phyloP scores from a whole-genome alignment of 768 basidiomycete genomes.

The Termitomyces sp. region DNA sequence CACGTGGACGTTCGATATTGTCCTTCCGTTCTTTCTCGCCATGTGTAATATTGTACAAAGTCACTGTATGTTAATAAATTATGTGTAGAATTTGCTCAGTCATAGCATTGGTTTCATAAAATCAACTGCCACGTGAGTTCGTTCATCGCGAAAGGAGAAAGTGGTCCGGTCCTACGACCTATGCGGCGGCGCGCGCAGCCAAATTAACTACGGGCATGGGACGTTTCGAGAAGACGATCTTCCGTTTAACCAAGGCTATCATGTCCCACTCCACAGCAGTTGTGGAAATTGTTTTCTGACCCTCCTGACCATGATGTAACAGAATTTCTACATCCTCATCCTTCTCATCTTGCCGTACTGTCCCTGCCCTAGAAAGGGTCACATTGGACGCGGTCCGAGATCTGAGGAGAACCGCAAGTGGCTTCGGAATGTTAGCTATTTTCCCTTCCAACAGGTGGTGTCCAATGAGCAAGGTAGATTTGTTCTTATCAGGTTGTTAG shows the following conservation, averaged over 20 bases:
- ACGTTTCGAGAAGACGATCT: conserved; percentile 78
- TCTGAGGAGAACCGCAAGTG: conserved; percentile 71
- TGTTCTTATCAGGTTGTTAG: conserved; percentile 41
- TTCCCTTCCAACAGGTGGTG: conserved; percentile 91
- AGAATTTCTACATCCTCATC: conserved; percentile 13
- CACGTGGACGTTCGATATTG: neutral
- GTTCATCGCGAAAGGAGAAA: neutral
- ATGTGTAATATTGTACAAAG: conserved; percentile 7
- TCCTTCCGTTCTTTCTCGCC: neutral
- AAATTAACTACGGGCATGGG: conserved; percentile 63
- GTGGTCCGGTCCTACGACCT: neutral
- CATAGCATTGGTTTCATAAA: neutral
- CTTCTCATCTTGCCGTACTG: conserved; percentile 8
- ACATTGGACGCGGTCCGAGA: conserved; percentile 13
- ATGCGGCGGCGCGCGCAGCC: neutral
- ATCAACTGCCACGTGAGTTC: neutral
- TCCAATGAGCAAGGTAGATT: conserved; percentile 76
- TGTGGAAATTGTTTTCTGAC: conserved; percentile 9
- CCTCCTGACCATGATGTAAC: conserved; percentile 14
- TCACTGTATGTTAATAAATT: neutral
- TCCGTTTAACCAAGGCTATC: conserved; percentile 68
- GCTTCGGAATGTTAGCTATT: conserved; percentile 68
- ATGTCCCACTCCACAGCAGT: conserved; percentile 45
- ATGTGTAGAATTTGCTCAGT: neutral
- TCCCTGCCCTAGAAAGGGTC: conserved; percentile 13